Conservation (phyloP, 257 asterid species). For the Solanum piurae region DNA sequence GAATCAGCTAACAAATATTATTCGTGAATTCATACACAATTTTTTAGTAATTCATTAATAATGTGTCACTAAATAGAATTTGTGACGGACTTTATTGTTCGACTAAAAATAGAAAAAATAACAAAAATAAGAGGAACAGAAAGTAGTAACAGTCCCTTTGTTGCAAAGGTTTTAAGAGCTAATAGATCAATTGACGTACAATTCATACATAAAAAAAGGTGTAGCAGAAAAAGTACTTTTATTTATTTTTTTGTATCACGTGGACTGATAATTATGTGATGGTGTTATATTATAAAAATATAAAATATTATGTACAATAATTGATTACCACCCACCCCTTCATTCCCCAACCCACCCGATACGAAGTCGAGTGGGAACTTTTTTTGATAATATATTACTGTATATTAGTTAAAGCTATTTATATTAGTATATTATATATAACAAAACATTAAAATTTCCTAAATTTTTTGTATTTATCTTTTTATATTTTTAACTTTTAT, state of each 20-base stretch:
- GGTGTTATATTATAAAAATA: neutral
- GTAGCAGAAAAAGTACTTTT: neutral
- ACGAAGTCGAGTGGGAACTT: neutral
- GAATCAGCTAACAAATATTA: neutral
- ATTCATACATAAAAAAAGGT: neutral
- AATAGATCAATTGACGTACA: neutral
- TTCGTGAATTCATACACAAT: neutral
- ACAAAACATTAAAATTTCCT: neutral
- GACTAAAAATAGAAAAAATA: neutral
- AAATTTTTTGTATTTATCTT: neutral
- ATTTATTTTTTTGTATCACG: neutral
- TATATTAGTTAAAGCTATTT: neutral
- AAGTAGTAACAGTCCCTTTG: neutral
- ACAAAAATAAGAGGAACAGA: neutral
- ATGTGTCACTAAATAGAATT: neutral
- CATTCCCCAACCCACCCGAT: accelerated
- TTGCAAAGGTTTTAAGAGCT: neutral
- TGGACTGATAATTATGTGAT: neutral
- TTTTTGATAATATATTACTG: neutral
- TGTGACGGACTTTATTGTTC: neutral
- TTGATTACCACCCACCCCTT: neutral
- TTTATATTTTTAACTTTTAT: neutral
- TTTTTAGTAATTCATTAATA: too few relatives aligned
- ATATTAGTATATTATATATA: neutral
- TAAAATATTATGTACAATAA: neutral